These are phyloP conservation scores for Hypsizygus marmoreus DNA, from an alignment of 768 basidiomycete genomes.

Conservation along the genomic window DNA sequence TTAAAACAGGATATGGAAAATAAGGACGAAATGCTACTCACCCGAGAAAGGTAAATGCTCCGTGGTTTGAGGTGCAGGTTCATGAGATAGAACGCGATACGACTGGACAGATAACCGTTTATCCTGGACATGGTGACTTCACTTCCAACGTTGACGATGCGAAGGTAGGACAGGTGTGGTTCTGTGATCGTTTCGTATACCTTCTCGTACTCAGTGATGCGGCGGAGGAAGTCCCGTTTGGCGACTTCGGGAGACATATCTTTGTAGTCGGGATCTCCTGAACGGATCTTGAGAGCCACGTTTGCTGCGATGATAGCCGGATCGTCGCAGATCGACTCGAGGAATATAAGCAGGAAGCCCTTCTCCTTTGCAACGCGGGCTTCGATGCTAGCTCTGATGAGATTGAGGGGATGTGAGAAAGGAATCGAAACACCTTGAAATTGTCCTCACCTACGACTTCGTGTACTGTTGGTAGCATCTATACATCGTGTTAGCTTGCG, in stretches of 20 bases:
- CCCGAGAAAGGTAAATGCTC: constrained; percentile 94
- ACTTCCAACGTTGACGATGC: constrained; percentile 91
- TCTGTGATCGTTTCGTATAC: constrained; percentile 96
- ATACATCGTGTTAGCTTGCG: constrained; percentile 1
- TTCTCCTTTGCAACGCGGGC: constrained; percentile 84
- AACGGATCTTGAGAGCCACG: constrained; percentile 92
- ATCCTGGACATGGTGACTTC: constrained; percentile 87
- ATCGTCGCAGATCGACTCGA: constrained; percentile 95
- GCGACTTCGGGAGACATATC: constrained; percentile 84
- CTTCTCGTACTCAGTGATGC: constrained; percentile 92
- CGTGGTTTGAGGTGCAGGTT: constrained; percentile 96
- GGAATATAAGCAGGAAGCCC: constrained; percentile 85
- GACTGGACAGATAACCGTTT: constrained; percentile 93
- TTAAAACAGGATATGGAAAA: constrained; percentile 7
- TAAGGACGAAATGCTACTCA: constrained; percentile 40
- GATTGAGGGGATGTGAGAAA: neutral
- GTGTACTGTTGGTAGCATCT: constrained; percentile 98
- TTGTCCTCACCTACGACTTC: constrained; percentile 58
- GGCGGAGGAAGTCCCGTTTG: constrained; percentile 84
- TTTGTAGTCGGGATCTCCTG: constrained; percentile 98
- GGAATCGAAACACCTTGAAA: neutral
- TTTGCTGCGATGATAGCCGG: constrained; percentile 94
- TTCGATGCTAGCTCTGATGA: constrained; percentile 74
- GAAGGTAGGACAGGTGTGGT: constrained; percentile 84
- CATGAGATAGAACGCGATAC: constrained; percentile 98